Percentiles rank a stretch among this genome's conserved stretches.
Conservation (phyloP, 306 rosid species). For the Carpinus viminea region DNA sequence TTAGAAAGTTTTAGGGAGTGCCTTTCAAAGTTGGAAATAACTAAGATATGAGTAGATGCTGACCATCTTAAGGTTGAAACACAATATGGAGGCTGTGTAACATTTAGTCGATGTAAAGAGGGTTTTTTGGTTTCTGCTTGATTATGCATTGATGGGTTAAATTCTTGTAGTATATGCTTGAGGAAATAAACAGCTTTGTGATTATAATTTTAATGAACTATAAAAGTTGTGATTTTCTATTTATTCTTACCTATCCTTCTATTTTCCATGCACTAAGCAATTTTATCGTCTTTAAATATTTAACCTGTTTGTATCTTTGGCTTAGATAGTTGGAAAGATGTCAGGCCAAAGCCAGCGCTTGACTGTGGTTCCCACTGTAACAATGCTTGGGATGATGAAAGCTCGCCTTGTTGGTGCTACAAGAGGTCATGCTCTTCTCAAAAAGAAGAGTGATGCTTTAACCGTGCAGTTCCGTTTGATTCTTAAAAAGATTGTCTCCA, state of each 20-base stretch:
- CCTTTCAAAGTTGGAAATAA: too few relatives aligned
- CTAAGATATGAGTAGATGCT: too few relatives aligned
- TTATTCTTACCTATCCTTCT: not conserved
- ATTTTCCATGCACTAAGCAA: not conserved
- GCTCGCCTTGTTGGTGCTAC: constrained; percentile 91
- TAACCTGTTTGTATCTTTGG: constrained; percentile 10
- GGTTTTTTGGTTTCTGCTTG: too few relatives aligned
- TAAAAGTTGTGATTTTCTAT: not conserved
- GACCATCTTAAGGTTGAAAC: too few relatives aligned
- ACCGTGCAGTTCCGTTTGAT: constrained; percentile 86
- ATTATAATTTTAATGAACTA: not conserved
- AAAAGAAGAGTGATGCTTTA: constrained; percentile 96
- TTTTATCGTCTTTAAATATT: constrained; percentile 20
- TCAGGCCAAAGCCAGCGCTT: constrained; percentile 90
- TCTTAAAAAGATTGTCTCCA: constrained; percentile 80
- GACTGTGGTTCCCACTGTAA: constrained; percentile 95
- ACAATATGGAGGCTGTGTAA: too few relatives aligned
- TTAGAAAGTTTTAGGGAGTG: too few relatives aligned
- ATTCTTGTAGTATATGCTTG: too few relatives aligned
- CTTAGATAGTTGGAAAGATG: constrained; percentile 53
- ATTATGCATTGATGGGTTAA: too few relatives aligned
- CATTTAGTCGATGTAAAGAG: too few relatives aligned
- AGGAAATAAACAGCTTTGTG: not conserved
- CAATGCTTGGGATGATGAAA: constrained; percentile 81
- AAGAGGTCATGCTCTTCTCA: constrained; percentile 92